Evolutionary conservation across 2,329 filamentous ascomycete genomes (phyloP), one percentile per base, ranked within the genome.

Genomic region (Diaporthe helianthi): DNA sequence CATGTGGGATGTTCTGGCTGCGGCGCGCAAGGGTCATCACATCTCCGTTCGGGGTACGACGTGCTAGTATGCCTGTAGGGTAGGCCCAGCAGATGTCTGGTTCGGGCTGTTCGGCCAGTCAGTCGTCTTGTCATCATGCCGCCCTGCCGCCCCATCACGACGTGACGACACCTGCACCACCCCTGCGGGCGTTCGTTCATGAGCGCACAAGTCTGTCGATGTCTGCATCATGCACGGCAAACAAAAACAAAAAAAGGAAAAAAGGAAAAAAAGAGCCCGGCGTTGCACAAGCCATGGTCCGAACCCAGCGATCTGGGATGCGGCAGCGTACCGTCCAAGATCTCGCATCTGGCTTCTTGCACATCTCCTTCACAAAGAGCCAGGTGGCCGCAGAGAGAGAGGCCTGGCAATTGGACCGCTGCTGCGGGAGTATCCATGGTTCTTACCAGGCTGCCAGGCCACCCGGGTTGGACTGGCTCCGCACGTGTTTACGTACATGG

Each of bases 241-340:
- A 33, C 26, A 47, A 49, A 63, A n/a, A n/a, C n/a, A n/a, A n/a
- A n/a, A n/a, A n/a, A n/a, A n/a, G n/a, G n/a, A n/a, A n/a, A n/a
- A n/a, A n/a, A n/a, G n/a, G n/a, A n/a, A n/a, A 24, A 63, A n/a
- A 12, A 49, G 58, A 33, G 17, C 2, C 29, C 53, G 58, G 29
- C 29, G 58, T 63, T 31, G 44, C 44, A 63, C 29, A 49, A 24
- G 41, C 2, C 41, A 33, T 61, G 55, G 55, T 61, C 55, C 55
- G 55, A 61, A 63, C 58, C 58, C 58, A 63, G 58, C 58, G 41
- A 63, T 49, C 58, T 63, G 58, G 58, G 26, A 49, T 49, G 29
- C 58, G 22, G 29, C 58, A 63, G 44, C 44, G 58, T 63, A 29
- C 44, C 58, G 58, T 47, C 58, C 58, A 61, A 61, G 58, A 61